Percentiles rank a stretch among this genome's conserved stretches.
These are phyloP conservation scores for Cyclotella atomus DNA, from an alignment of 108 stramenopile genomes.

Conservation along the genomic window DNA sequence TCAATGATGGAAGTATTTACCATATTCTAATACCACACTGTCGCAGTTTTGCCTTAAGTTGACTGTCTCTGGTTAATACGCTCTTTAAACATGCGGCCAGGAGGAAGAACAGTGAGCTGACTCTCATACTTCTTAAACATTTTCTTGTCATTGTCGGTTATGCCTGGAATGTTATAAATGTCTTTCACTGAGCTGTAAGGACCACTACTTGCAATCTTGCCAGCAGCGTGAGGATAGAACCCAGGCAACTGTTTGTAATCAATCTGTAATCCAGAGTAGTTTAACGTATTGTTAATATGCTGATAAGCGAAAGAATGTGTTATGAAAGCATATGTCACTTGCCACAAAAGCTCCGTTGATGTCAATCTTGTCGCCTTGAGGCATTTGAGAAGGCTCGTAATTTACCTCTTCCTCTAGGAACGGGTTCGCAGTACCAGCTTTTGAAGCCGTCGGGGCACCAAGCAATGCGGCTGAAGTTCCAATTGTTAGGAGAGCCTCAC, in stretches of 20 bases:
- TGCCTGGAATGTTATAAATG: conserved; percentile 66
- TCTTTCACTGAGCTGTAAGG: conserved; percentile 65
- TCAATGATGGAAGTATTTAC: no score
- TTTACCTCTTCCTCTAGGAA: conserved; percentile 21
- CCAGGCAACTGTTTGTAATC: conserved; percentile 19
- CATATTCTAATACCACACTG: no score
- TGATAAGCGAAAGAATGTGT: neutral
- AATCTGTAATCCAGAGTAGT: no score
- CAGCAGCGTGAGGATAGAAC: conserved; percentile 31
- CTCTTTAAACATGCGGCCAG: conserved; percentile 66
- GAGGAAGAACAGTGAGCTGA: conserved; percentile 65
- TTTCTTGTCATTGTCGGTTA: conserved; percentile 63
- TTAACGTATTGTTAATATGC: no score
- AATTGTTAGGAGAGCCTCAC: neutral
- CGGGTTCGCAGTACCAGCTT: conserved; percentile 35
- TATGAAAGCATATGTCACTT: neutral
- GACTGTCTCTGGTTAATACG: conserved; percentile 75
- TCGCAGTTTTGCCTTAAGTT: no score
- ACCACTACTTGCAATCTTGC: conserved; percentile 73
- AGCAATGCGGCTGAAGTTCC: neutral
- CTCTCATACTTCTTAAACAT: conserved; percentile 74
- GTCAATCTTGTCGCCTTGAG: conserved; percentile 63
- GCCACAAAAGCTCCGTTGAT: conserved; percentile 25
- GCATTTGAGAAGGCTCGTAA: conserved; percentile 58
- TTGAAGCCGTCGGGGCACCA: neutral